Conservation (phyloP, 768 basidiomycete species). For the Cantharellus cinnabarinus region DNA sequence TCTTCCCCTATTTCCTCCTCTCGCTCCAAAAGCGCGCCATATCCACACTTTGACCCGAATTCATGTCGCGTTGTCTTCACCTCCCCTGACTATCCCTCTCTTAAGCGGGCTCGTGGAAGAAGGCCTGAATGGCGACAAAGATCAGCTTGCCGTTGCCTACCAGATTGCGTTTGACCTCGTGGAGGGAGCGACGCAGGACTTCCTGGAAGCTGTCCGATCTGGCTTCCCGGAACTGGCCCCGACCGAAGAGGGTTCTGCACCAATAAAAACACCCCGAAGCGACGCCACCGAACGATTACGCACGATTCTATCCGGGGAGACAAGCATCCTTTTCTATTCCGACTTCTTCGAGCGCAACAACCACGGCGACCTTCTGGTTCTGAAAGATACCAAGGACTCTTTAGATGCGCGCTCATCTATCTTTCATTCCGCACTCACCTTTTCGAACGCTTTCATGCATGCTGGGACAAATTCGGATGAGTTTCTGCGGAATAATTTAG, state of each 20-base stretch:
- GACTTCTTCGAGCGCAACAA: conserved; percentile 94
- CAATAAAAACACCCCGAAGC: conserved; percentile 3
- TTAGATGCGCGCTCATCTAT: conserved; percentile 89
- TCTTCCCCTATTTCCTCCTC: conserved; percentile 69
- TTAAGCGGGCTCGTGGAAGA: conserved; percentile 48
- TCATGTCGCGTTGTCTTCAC: conserved; percentile 69
- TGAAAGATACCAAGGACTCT: conserved; percentile 88
- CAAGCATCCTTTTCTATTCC: conserved; percentile 79
- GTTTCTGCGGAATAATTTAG: conserved; percentile 88
- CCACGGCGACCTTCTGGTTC: conserved; percentile 73
- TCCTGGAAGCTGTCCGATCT: conserved; percentile 53
- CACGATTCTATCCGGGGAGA: conserved; percentile 72
- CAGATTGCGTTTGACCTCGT: conserved; percentile 92
- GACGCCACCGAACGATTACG: conserved; percentile 49
- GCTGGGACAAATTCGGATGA: conserved; percentile 91
- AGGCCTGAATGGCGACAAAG: conserved; percentile 13
- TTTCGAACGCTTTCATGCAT: conserved; percentile 96
- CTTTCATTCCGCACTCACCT: conserved; percentile 88
- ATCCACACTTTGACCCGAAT: conserved; percentile 70
- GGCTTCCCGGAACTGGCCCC: conserved; percentile 27
- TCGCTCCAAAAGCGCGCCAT: conserved; percentile 49
- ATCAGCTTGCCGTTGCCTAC: conserved; percentile 58
- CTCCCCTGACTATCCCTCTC: conserved; percentile 56
- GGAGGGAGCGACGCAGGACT: conserved; percentile 87
- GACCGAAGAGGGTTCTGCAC: conserved; percentile 24